Evolutionary conservation across 2,329 filamentous ascomycete species (phyloP), one percentile per base, ranked within the genome.

Genomic region (Colletotrichum magnum): DNA sequence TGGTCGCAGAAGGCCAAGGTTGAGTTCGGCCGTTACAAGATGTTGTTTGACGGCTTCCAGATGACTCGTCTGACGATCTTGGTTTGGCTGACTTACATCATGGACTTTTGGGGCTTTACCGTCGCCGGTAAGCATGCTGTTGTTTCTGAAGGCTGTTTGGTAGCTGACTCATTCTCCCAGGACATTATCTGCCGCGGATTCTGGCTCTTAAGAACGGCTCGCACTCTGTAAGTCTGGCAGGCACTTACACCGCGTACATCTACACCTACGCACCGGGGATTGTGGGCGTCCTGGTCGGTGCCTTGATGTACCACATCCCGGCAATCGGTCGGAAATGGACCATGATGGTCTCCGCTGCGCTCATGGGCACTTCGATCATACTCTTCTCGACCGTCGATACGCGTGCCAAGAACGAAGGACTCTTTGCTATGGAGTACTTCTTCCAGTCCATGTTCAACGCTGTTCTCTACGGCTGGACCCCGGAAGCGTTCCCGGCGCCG

Each of bases 261-360:
- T 86, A 85, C 73, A 88, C 87, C 2, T 88, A 88, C 75, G 78
- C 83, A 0, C 86, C 86, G 0, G 86, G 86, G 3, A 83, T 86
- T 9, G 67, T 87, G 0, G 86, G 84, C 24, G 86, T 88, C 1
- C 75, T 87, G 0, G 74, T 87, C 2, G 86, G 84, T 1, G 79
- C 83, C 0, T 72, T 78, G 1, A 81, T 85, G 77, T 87, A 87
- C 78, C 74, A 81, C 73, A 79, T 83, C 53, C 73, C 47, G 87
- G 69, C 70, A 3, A 52, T 77, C 16, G 75, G 75, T 2, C 68
- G 75, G 2, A 77, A 77, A 51, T 74, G 73, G 71, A 71, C 76
- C 5, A 71, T 78, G 69, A 71, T 77, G 18, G 15, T 73, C 10
- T 75, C 76, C 6, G 71, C 75, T 18, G 72, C 72, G 5, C 53